phyloP scores from a whole-genome alignment of 225 moss, liverwort and hornwort species.

The Pseudoscleropodium purum region DNA sequence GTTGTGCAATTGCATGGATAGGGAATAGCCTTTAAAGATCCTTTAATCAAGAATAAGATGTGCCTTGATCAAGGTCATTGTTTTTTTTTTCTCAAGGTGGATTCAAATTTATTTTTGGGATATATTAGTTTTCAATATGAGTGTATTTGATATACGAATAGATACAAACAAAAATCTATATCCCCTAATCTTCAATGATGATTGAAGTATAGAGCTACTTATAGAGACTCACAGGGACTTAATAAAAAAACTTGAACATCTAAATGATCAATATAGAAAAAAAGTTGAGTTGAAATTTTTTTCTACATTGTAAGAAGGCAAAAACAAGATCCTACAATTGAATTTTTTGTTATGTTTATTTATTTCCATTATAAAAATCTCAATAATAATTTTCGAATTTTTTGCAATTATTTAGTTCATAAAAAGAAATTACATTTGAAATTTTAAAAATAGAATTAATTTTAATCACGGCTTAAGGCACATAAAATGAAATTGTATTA shows the following conservation, averaged over 20 bases:
- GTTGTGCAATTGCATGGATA: not conserved
- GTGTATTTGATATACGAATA: not conserved
- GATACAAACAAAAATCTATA: not conserved
- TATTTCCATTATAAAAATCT: not conserved
- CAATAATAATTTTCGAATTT: not conserved
- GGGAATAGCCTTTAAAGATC: not conserved
- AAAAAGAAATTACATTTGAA: not conserved
- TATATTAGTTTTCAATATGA: not conserved
- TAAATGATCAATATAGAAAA: not conserved
- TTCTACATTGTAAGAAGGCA: not conserved
- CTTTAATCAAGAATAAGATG: not conserved
- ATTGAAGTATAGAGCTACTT: not conserved
- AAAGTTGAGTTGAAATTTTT: not conserved
- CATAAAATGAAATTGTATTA: not conserved
- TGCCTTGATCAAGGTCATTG: not conserved
- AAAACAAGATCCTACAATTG: not conserved
- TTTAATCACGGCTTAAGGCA: not conserved
- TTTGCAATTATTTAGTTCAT: not conserved
- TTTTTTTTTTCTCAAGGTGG: not conserved
- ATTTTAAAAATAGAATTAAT: accelerated
- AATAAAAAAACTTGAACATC: not conserved
- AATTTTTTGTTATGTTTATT: not conserved
- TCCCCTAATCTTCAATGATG: not conserved
- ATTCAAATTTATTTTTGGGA: not conserved
- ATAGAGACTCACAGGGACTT: not conserved